Evolutionary conservation across 495 filamentous ascomycete species (phyloP).

Genomic region (Podospora appendiculata): DNA sequence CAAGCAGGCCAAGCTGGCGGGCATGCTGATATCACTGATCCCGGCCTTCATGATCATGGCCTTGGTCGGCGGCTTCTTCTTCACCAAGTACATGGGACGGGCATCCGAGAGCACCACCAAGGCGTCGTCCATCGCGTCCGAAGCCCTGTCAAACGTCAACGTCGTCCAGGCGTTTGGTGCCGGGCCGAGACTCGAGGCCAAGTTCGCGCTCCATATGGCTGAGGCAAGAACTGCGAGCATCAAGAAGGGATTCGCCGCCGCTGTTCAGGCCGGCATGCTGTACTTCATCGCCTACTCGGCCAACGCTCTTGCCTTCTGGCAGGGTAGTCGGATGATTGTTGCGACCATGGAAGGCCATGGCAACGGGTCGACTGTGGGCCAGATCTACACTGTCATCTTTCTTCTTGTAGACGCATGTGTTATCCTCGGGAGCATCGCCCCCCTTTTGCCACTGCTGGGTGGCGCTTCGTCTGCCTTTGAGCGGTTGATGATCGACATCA

Average conservation of each 20-base stretch:
- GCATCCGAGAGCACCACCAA: slow-evolving; percentile 43
- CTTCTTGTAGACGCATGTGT: slow-evolving; percentile 32
- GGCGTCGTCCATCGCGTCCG: slow-evolving; percentile 65
- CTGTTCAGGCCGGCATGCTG: slow-evolving; percentile 67
- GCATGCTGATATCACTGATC: slow-evolving; percentile 49
- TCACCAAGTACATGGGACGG: slow-evolving; percentile 46
- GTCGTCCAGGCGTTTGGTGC: slow-evolving; percentile 85
- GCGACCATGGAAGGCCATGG: slow-evolving; percentile 42
- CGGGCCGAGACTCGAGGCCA: slow-evolving; percentile 68
- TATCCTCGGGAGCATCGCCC: slow-evolving; percentile 75
- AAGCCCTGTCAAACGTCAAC: slow-evolving; percentile 80
- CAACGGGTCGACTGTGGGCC: slow-evolving; percentile 7
- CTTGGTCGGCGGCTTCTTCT: slow-evolving; percentile 47
- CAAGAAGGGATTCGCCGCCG: slow-evolving; percentile 59
- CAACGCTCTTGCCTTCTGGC: slow-evolving; percentile 90
- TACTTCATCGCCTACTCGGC: slow-evolving; percentile 76
- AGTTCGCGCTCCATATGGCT: slow-evolving; percentile 65
- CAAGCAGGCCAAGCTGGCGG: slow-evolving; percentile 45
- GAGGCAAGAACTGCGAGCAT: slow-evolving; percentile 65
- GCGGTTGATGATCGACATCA: slow-evolving; percentile 85
- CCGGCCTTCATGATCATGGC: slow-evolving; percentile 59
- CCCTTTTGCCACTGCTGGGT: slow-evolving; percentile 64
- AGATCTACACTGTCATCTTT: slow-evolving; percentile 23
- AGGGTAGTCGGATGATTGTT: slow-evolving; percentile 72
- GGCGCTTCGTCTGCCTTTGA: slow-evolving; percentile 70